These are phyloP conservation scores for Scutellaria minor DNA, from an alignment of 257 asterid species.

Conservation along the genomic window DNA sequence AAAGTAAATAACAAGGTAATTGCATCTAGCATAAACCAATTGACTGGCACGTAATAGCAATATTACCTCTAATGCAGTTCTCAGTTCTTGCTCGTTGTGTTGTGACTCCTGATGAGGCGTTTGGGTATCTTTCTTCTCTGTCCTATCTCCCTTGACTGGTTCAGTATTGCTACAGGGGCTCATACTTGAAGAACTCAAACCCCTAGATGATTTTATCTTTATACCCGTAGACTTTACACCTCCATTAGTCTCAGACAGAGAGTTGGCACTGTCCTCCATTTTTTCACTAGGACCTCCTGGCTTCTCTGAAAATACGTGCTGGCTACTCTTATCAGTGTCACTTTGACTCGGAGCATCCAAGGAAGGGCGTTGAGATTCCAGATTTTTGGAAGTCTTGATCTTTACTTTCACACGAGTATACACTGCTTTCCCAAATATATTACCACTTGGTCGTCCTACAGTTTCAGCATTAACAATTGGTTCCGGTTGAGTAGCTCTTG, in stretches of 20 bases:
- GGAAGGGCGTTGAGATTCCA: conserved; percentile 62
- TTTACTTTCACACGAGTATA: conserved; percentile 89
- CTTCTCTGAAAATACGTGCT: conserved; percentile 59
- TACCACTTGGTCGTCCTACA: conserved; percentile 51
- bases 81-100: conserved; percentile 73
- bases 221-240: conserved; percentile 59
- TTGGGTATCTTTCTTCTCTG: conserved; percentile 60
- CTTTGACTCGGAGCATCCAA: conserved; percentile 67
- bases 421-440: conserved; percentile 59
- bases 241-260: conserved; percentile 70
- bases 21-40: conserved; percentile 20
- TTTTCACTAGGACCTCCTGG: conserved; percentile 59
- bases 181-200: conserved; percentile 73
- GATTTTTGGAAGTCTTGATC: conserved; percentile 72
- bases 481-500: conserved; percentile 48
- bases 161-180: conserved; percentile 87
- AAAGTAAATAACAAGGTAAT: conserved; percentile 10
- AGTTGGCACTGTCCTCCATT: conserved; percentile 85
- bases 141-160: conserved; percentile 57
- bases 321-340: conserved; percentile 78
- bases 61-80: conserved; percentile 78
- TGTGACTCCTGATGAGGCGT: conserved; percentile 49
- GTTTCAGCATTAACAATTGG: conserved; percentile 38
- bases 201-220: conserved; percentile 79
- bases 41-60: conserved; percentile 23